phyloP scores from a whole-genome alignment of 2,329 filamentous ascomycete species.

The Botrytis elliptica region DNA sequence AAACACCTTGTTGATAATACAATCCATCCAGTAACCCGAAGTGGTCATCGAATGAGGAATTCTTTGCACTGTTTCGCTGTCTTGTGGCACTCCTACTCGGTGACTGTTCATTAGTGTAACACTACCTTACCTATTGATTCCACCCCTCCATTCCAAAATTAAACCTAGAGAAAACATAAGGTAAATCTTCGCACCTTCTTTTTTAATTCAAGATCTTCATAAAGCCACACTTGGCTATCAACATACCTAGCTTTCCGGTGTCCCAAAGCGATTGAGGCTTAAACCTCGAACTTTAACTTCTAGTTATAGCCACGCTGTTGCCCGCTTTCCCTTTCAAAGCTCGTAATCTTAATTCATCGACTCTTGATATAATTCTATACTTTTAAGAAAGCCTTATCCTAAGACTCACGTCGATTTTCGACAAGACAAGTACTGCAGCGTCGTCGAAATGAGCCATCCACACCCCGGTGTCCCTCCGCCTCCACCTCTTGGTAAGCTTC shows the following conservation, averaged over 20 bases:
- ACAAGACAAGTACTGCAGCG: not conserved
- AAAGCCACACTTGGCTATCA: not conserved
- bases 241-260: not conserved
- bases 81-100: slow-evolving; percentile 17
- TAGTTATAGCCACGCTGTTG: slow-evolving; percentile 11
- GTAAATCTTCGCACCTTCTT: not conserved
- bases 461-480: not conserved
- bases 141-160: slow-evolving; percentile 2
- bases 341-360: not conserved
- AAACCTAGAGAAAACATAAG: not conserved
- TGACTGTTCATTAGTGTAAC: slow-evolving; percentile 6
- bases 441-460: slow-evolving; percentile 5
- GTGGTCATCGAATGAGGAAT: not conserved
- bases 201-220: not conserved
- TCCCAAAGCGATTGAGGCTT: not conserved
- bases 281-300: not conserved
- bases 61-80: not conserved
- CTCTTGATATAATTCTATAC: not conserved
- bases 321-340: not conserved
- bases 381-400: not conserved
- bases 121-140: not conserved
- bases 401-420: not conserved
- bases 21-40: not conserved
- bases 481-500: slow-evolving; percentile 9
- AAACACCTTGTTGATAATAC: slow-evolving; percentile 7